Evolutionary conservation across 495 filamentous ascomycete species (phyloP), one percentile per base, ranked within the genome.

Genomic region (Hypomontagnella monticulosa): DNA sequence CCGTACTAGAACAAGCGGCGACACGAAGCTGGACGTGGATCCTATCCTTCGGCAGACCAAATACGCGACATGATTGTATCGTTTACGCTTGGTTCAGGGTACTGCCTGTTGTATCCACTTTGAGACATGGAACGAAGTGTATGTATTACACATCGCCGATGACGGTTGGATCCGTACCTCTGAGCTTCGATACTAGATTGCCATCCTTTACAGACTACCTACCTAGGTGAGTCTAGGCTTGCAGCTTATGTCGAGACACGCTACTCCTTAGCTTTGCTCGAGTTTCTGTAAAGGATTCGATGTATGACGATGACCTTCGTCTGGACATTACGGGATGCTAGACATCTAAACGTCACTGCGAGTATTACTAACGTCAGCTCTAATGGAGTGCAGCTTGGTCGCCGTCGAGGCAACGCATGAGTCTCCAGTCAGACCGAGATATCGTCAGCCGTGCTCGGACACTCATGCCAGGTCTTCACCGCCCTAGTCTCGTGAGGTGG

Each of bases 31-130:
- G 59, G 38, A 14, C 59, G 55, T 63, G 49, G 43, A 49, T 56
- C 66, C 52, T 48, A 30, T 48, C 32, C 43, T 47, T 47, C 60
- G 51, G 66, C 66, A 61, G 50, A 55, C 14, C 48, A 63, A 69
- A 55, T 59, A 59, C 59, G 59, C 65, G 60, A 51, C 66, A 51
- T 61, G 55, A 57, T 69, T 63, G 23, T 69, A 55, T 59, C 43
- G 59, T 59, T 63, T 63, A 63, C 49, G 43, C 14, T 55, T 44
- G 55, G 53, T 51, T 59, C 48, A 49, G 33, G 44, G 38, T 16
- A 50, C 30, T 36, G 46, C 42, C 23, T 49, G 36, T 37, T 33
- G 49, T 53, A 61, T 43, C 60, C 55, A 63, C 66, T 56, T 30
- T 47, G 40, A 49, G 40, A 57, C 32, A 53, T 23, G 30, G 52